phyloP scores from a whole-genome alignment of 352 stramenopile species.

The Pythium coloratum region DNA sequence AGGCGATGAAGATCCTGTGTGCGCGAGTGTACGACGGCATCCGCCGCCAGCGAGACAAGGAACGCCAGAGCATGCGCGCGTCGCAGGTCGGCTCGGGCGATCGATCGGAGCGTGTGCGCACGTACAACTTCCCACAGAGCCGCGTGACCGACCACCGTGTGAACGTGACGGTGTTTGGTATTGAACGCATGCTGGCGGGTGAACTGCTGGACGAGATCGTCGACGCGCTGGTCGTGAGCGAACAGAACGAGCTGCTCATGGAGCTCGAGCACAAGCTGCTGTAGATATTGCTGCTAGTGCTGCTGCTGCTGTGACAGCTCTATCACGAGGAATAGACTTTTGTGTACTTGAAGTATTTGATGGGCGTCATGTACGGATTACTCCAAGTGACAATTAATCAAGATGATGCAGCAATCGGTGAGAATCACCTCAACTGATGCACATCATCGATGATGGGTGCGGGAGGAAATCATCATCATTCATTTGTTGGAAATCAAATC shows the following conservation, averaged over 20 bases:
- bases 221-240: slow-evolving; percentile 73
- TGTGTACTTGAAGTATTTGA: no score
- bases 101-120: slow-evolving; percentile 96
- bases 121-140: slow-evolving; percentile 98
- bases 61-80: slow-evolving; percentile 62
- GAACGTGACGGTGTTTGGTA: slow-evolving; percentile 86
- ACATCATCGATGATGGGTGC: no score
- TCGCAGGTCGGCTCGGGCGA: slow-evolving; percentile 95
- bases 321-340: slow-evolving; percentile 1
- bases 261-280: slow-evolving; percentile 51
- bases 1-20: slow-evolving; percentile 97
- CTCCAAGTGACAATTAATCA: background rate
- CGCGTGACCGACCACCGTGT: slow-evolving; percentile 96
- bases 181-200: slow-evolving; percentile 89
- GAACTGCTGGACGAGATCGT: slow-evolving; percentile 90
- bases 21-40: slow-evolving; percentile 95
- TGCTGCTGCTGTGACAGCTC: no score
- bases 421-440: no score
- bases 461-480: no score
- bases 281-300: background rate
- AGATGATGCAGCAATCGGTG: background rate
- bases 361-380: no score
- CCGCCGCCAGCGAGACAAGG: slow-evolving; percentile 58
- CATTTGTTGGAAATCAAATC: no score
- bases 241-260: slow-evolving; percentile 77